Percentiles rank a stretch among this genome's conserved stretches.
Evolutionary conservation across 179 eudicot genomes (phyloP).

Genomic region (Beta lomatogona): DNA sequence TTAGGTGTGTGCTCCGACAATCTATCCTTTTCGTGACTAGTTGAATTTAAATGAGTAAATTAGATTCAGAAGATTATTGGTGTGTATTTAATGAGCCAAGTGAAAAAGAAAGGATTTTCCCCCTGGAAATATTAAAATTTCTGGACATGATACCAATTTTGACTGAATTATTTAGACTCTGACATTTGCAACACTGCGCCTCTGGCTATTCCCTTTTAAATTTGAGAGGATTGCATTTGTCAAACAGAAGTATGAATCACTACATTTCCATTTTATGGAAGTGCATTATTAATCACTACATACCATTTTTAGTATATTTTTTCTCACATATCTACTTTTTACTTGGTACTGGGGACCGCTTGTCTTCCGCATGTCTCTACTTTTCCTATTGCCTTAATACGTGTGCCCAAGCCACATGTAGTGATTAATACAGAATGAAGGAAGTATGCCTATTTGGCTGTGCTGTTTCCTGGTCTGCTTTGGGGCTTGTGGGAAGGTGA

Average conservation of each 20-base stretch:
- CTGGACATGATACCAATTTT: not conserved
- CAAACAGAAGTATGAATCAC: not conserved
- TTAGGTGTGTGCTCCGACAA: not conserved
- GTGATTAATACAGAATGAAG: too few relatives aligned
- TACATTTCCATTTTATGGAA: not conserved
- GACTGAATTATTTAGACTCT: not conserved
- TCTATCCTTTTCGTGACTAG: not conserved
- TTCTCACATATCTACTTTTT: too few relatives aligned
- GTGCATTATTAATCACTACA: too few relatives aligned
- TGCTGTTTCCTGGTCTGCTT: not conserved
- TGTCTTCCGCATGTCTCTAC: too few relatives aligned
- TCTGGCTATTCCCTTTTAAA: not conserved
- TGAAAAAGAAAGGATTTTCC: not conserved
- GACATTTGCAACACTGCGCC: not conserved
- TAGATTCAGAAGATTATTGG: not conserved
- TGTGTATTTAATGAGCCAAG: not conserved
- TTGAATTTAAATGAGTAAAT: not conserved
- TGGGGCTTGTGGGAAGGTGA: not conserved
- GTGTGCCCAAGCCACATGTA: too few relatives aligned
- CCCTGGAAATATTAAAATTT: not conserved
- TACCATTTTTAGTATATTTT: too few relatives aligned
- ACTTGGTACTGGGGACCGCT: too few relatives aligned
- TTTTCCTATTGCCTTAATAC: too few relatives aligned
- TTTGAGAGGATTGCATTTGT: not conserved
- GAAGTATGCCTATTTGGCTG: too few relatives aligned